These are phyloP conservation scores for Dioszegia crocea DNA, from an alignment of 768 basidiomycete species.

Conservation along the genomic window DNA sequence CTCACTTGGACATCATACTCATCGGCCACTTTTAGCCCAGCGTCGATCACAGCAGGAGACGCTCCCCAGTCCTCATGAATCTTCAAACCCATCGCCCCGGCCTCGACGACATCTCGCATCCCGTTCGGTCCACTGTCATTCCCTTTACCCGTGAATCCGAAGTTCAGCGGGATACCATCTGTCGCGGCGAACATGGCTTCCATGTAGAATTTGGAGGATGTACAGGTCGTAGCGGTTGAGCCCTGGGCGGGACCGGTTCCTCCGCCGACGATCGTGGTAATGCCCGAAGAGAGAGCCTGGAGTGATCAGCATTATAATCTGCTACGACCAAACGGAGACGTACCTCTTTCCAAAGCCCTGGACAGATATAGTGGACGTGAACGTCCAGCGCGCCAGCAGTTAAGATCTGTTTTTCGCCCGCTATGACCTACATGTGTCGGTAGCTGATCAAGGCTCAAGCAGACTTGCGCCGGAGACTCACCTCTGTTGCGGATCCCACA, in stretches of 20 bases:
- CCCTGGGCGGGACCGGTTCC: conserved; percentile 91
- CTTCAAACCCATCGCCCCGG: conserved; percentile 85
- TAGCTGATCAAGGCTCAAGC: not conserved
- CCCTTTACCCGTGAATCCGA: conserved; percentile 92
- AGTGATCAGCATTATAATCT: conserved; percentile 2
- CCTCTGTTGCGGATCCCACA: conserved; percentile 84
- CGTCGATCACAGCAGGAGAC: conserved; percentile 75
- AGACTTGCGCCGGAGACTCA: not conserved
- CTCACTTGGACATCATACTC: conserved; percentile 87
- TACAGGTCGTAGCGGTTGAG: conserved; percentile 91
- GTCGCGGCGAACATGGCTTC: conserved; percentile 85
- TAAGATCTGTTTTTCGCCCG: conserved; percentile 88
- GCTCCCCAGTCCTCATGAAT: conserved; percentile 97
- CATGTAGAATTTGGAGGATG: conserved; percentile 84
- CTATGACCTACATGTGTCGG: conserved; percentile 59
- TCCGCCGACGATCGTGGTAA: conserved; percentile 91
- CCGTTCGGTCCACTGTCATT: conserved; percentile 71
- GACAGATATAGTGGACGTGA: conserved; percentile 92
- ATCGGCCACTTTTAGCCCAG: conserved; percentile 74
- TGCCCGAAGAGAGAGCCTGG: conserved; percentile 56
- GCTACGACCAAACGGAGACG: no score
- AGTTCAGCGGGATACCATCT: conserved; percentile 84
- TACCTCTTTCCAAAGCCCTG: conserved; percentile 83
- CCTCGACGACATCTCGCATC: conserved; percentile 72
- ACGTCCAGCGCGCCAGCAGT: conserved; percentile 91